phyloP scores from a whole-genome alignment of 306 rosid species.

The Prunus dulcis region DNA sequence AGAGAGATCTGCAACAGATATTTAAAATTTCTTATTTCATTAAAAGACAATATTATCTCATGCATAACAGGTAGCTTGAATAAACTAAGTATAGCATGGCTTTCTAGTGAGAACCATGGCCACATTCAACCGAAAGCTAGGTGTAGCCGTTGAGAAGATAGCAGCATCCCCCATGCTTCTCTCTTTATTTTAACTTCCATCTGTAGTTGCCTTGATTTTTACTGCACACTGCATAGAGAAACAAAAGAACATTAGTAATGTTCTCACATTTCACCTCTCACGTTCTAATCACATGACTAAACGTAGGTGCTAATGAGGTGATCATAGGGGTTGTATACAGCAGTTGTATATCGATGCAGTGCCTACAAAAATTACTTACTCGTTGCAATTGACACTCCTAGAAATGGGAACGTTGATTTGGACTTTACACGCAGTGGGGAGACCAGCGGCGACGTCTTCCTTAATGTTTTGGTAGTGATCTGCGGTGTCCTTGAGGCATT shows the following conservation, averaged over 20 bases:
- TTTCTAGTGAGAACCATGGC: constrained; percentile 5
- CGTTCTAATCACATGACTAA: neutral
- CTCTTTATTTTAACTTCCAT: neutral
- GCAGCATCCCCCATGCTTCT: constrained; percentile 1
- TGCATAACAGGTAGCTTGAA: constrained; percentile 7
- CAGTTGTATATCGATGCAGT: neutral
- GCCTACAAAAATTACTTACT: constrained; percentile 7
- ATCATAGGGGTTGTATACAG: too few relatives aligned
- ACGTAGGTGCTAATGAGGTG: too few relatives aligned
- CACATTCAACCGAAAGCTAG: constrained; percentile 3
- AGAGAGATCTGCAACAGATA: neutral
- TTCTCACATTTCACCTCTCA: neutral
- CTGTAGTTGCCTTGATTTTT: neutral
- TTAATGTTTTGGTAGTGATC: neutral
- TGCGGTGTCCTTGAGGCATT: constrained; percentile 18
- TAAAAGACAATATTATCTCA: constrained; percentile 5
- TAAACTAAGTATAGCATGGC: constrained; percentile 8
- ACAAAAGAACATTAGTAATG: neutral
- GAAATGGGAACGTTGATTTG: constrained; percentile 10
- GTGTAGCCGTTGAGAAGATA: neutral
- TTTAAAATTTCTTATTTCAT: constrained; percentile 1
- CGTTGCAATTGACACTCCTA: constrained; percentile 12
- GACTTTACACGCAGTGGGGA: constrained; percentile 23
- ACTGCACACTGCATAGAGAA: neutral
- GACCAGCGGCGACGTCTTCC: neutral